Evolutionary conservation across 805 yeast species (phyloP).

Genomic region (Candida oleophila): DNA sequence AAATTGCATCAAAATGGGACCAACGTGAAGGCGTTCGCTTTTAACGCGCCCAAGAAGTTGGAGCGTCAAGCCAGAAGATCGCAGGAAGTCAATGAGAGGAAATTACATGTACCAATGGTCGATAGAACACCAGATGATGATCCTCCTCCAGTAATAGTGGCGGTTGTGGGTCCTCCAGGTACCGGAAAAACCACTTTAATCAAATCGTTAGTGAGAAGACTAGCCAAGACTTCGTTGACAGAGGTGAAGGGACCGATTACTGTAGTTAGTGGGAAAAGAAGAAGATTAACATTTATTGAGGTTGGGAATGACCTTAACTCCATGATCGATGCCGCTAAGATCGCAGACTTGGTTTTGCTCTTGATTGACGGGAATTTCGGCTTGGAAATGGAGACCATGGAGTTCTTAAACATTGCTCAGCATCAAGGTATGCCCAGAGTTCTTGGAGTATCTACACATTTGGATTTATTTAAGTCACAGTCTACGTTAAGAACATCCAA

Average conservation of each 20-base stretch:
- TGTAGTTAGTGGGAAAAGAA: slow-evolving; percentile 90
- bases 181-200: slow-evolving; percentile 95
- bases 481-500: slow-evolving; percentile 88
- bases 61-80: slow-evolving; percentile 81
- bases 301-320: slow-evolving; percentile 90
- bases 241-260: slow-evolving; percentile 97
- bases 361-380: slow-evolving; percentile 97
- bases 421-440: slow-evolving; percentile 99
- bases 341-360: slow-evolving; percentile 87
- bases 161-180: slow-evolving; percentile 98
- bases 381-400: slow-evolving; percentile 99
- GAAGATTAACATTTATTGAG: slow-evolving; percentile 90
- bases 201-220: slow-evolving; percentile 80
- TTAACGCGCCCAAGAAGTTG: slow-evolving; percentile 71
- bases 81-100: slow-evolving; percentile 78
- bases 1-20: slow-evolving; percentile 83
- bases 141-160: slow-evolving; percentile 95
- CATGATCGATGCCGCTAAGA: slow-evolving; percentile 94
- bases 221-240: slow-evolving; percentile 79
- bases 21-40: slow-evolving; percentile 45
- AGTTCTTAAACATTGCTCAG: slow-evolving; percentile 90
- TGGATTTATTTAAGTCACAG: slow-evolving; percentile 88
- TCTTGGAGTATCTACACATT: slow-evolving; percentile 91
- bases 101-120: slow-evolving; percentile 95
- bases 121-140: slow-evolving; percentile 96